These are phyloP conservation scores for Chlorella sp. DNA, from an alignment of 139 green algal genomes.

Conservation along the genomic window DNA sequence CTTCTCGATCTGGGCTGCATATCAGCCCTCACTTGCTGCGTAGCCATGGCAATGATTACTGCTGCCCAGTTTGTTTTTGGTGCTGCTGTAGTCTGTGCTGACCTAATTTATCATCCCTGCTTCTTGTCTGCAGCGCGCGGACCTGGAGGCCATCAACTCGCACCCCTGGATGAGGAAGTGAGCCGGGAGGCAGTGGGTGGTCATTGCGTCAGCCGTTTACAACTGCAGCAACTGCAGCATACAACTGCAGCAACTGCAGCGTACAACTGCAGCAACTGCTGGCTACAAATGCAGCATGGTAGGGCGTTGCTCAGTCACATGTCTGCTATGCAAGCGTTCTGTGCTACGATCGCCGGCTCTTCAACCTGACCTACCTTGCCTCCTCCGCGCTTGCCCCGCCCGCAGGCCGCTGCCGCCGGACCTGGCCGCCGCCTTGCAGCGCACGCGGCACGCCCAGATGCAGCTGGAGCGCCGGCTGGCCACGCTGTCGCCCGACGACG, in stretches of 20 bases:
- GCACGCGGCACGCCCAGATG: not conserved
- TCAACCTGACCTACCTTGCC: not conserved
- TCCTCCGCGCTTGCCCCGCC: not conserved
- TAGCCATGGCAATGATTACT: too few relatives aligned
- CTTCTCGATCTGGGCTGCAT: too few relatives aligned
- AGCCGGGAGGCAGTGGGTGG: not conserved
- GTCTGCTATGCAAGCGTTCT: not conserved
- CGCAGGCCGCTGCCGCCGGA: slow-evolving; percentile 1
- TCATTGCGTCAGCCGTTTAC: too few relatives aligned
- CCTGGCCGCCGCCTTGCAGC: slow-evolving; percentile 16
- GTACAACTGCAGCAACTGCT: not conserved
- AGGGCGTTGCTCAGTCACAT: not conserved
- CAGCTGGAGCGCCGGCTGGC: not conserved
- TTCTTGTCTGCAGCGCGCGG: slow-evolving; percentile 13
- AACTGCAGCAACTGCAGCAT: not conserved
- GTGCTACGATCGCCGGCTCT: not conserved
- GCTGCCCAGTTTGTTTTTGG: too few relatives aligned
- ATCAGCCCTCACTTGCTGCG: too few relatives aligned
- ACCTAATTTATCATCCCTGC: not conserved
- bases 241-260: not conserved
- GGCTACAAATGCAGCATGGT: not conserved
- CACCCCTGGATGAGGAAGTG: slow-evolving; percentile 57
- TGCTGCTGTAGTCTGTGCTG: not conserved
- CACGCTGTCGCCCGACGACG: not conserved
- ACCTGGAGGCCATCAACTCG: slow-evolving; percentile 42